Percentiles rank a stretch among this genome's conserved stretches.
These are phyloP conservation scores for Leccinum imitatum DNA, from an alignment of 768 basidiomycete genomes.

Conservation along the genomic window DNA sequence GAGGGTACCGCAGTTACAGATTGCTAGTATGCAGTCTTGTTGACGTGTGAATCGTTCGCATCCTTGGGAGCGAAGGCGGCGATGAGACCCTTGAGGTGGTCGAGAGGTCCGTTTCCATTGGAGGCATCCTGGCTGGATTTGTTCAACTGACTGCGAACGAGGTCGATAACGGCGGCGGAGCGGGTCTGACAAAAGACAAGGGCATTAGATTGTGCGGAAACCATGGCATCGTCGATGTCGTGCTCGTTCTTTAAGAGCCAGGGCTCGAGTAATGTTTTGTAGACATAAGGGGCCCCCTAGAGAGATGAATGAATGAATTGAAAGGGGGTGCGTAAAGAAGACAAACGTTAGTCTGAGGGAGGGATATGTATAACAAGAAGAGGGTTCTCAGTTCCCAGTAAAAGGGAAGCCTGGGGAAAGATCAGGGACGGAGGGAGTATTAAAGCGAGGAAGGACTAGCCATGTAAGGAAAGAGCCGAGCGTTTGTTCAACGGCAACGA, in stretches of 20 bases:
- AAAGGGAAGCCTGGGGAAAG: conserved; percentile 61
- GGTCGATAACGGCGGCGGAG: conserved; percentile 47
- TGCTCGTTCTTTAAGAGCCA: conserved; percentile 59
- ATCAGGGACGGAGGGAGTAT: conserved; percentile 9
- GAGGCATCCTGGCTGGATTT: conserved; percentile 35
- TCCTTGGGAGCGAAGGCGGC: conserved; percentile 27
- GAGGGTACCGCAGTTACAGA: conserved; percentile 15
- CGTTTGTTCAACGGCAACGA: conserved; percentile 62
- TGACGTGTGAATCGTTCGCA: conserved; percentile 11
- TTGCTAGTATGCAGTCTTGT: neutral
- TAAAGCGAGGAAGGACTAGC: conserved; percentile 35
- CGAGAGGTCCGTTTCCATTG: conserved; percentile 23
- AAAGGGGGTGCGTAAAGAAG: neutral
- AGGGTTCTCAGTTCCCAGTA: conserved; percentile 74
- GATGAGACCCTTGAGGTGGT: conserved; percentile 37
- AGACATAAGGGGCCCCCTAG: conserved; percentile 69
- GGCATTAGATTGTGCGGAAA: conserved; percentile 51
- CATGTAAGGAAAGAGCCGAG: conserved; percentile 67
- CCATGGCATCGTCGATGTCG: conserved; percentile 58
- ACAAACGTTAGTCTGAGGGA: conserved; percentile 68
- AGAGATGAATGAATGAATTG: conserved; percentile 2
- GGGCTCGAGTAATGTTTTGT: conserved; percentile 58
- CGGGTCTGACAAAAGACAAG: conserved; percentile 57
- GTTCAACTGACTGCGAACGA: conserved; percentile 44
- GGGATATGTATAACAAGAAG: conserved; percentile 63